Conservation (phyloP, 2,329 filamentous ascomycete species). For the Trichophyton benhamiae region DNA sequence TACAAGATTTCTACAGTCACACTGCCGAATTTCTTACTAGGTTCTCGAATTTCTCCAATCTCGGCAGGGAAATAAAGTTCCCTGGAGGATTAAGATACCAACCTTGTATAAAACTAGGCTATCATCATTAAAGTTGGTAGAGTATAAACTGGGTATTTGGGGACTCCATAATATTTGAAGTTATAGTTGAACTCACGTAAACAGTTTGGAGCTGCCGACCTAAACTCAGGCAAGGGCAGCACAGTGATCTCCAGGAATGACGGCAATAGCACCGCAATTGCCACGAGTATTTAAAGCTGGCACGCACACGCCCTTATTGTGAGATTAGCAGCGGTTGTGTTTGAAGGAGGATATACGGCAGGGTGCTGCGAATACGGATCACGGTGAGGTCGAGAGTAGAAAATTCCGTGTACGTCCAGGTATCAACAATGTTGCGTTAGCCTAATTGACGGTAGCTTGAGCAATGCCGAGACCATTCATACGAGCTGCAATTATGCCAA, state of each 20-base stretch:
- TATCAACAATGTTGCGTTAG: background rate
- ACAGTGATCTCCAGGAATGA: no score
- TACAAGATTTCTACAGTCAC: background rate
- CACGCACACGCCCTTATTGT: background rate
- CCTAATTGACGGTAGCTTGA: background rate
- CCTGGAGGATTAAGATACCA: background rate
- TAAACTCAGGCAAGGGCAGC: no score
- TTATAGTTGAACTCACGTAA: no score
- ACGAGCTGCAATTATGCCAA: background rate
- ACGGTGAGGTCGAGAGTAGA: background rate
- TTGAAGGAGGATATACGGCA: background rate
- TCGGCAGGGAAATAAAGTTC: background rate
- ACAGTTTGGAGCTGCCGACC: no score
- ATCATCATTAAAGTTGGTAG: background rate
- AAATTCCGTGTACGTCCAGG: background rate
- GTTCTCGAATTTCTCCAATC: background rate
- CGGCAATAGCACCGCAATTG: slow-evolving; percentile 8
- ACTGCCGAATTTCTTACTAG: background rate
- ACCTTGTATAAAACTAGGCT: background rate
- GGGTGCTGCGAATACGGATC: background rate
- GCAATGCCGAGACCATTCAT: background rate
- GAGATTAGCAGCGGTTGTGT: background rate
- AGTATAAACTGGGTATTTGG: no score
- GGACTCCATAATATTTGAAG: no score
- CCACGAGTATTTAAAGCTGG: background rate